phyloP scores from a whole-genome alignment of 2,329 filamentous ascomycete species.

The Clonostachys byssicola region DNA sequence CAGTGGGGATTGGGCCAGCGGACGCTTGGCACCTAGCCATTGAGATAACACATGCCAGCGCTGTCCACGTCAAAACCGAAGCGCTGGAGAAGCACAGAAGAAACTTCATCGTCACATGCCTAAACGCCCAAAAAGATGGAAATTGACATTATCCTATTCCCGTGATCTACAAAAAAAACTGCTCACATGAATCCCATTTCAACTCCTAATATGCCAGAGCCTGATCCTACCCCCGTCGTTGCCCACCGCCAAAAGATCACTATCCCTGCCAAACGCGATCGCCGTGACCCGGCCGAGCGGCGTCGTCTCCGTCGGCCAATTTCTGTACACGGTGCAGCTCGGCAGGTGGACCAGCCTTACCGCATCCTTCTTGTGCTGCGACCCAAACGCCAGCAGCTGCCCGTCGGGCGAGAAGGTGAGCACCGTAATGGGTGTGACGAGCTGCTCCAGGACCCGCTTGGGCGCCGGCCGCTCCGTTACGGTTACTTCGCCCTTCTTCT shows the following conservation, averaged over 20 bases:
- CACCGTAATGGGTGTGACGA: slow-evolving; percentile 79
- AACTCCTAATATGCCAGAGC: slow-evolving; percentile 82
- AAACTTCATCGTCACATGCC: no score
- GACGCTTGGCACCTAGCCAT: no score
- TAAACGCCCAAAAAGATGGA: no score
- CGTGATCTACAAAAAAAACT: neutral
- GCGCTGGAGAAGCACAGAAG: no score
- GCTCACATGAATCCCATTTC: slow-evolving; percentile 12
- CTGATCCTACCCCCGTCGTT: slow-evolving; percentile 87
- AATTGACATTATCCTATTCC: neutral
- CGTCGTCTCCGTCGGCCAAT: slow-evolving; percentile 92
- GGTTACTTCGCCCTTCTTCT: slow-evolving; percentile 31
- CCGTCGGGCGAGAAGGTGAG: slow-evolving; percentile 83
- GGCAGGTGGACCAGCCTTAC: slow-evolving; percentile 85
- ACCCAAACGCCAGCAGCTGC: slow-evolving; percentile 83
- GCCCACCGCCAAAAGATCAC: slow-evolving; percentile 73
- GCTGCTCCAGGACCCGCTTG: slow-evolving; percentile 71
- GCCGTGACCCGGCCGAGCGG: slow-evolving; percentile 79
- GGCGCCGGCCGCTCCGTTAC: slow-evolving; percentile 70
- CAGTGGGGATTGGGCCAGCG: no score
- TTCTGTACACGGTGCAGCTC: slow-evolving; percentile 88
- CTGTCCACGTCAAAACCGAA: no score
- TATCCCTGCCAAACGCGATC: slow-evolving; percentile 63
- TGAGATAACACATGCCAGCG: no score
- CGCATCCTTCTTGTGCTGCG: slow-evolving; percentile 83